phyloP scores from a whole-genome alignment of 345 rosid species.

The Citrus inodora region DNA sequence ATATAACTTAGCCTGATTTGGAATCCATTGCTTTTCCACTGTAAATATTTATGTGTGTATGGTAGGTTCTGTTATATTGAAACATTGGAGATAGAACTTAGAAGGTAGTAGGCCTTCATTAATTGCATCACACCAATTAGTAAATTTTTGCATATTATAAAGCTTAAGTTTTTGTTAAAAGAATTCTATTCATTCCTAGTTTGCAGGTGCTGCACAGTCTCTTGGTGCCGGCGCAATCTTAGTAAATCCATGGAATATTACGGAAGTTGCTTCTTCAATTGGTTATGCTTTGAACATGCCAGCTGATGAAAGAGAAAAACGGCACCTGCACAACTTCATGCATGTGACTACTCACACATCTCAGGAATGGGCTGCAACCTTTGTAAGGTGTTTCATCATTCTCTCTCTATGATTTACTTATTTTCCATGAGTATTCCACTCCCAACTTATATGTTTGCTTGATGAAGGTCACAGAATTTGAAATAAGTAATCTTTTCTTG shows the following conservation, averaged over 20 bases:
- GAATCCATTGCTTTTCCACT: neutral
- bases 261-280: slow-evolving; percentile 58
- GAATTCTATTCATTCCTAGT: slow-evolving; percentile 30
- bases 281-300: slow-evolving; percentile 54
- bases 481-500: neutral
- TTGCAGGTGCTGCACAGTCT: slow-evolving; percentile 69
- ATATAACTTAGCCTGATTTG: neutral
- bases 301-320: slow-evolving; percentile 56
- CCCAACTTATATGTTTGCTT: neutral
- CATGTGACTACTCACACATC: slow-evolving; percentile 64
- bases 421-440: neutral
- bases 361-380: slow-evolving; percentile 70
- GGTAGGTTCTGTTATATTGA: neutral
- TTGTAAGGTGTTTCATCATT: slow-evolving; percentile 40
- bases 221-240: slow-evolving; percentile 63
- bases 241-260: slow-evolving; percentile 60
- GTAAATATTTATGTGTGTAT: neutral
- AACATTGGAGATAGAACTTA: neutral
- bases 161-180: neutral
- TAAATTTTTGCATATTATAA: neutral
- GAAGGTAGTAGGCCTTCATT: neutral
- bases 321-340: slow-evolving; percentile 51
- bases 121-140: neutral
- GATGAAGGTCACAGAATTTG: neutral
- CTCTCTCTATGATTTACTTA: neutral